A percentile compares a stretch with the other conserved stretches of the same genome.
phyloP scores from a whole-genome alignment of 225 moss, liverwort and hornwort species.

The Polytrichum formosum region DNA sequence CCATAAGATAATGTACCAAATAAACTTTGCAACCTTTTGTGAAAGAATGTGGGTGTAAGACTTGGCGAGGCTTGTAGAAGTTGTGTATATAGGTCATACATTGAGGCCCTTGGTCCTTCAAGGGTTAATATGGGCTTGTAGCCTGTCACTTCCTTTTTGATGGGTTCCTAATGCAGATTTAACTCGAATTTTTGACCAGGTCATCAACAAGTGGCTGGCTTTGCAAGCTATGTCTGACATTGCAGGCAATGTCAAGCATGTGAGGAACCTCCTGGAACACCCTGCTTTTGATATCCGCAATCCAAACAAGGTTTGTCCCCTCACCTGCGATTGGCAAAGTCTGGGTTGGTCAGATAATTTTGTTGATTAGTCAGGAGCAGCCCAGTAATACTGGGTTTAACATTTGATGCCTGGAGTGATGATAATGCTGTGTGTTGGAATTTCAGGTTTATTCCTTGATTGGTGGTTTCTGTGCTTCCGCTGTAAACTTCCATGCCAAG shows the following conservation, averaged over 20 bases:
- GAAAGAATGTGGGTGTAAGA: no score
- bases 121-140: no score
- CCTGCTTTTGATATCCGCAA: conserved; percentile 93
- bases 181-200: conserved; percentile 21
- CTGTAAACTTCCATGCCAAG: conserved; percentile 82
- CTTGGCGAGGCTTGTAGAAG: no score
- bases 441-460: conserved; percentile 83
- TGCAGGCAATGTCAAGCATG: conserved; percentile 71
- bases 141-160: no score
- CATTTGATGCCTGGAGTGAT: no score
- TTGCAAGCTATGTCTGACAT: conserved; percentile 92
- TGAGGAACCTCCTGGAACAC: conserved; percentile 67
- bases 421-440: not conserved
- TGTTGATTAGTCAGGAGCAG: no score
- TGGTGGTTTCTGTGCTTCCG: conserved; percentile 81
- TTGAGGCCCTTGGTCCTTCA: no score
- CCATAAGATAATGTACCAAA: no score
- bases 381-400: no score
- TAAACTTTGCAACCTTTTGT: no score
- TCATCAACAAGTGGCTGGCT: conserved; percentile 91
- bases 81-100: no score
- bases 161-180: no score
- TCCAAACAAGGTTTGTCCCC: conserved; percentile 72
- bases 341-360: not conserved
- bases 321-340: not conserved